phyloP scores from a whole-genome alignment of 1,284 basidiomycete species.

The Leccinum colubrinum region DNA sequence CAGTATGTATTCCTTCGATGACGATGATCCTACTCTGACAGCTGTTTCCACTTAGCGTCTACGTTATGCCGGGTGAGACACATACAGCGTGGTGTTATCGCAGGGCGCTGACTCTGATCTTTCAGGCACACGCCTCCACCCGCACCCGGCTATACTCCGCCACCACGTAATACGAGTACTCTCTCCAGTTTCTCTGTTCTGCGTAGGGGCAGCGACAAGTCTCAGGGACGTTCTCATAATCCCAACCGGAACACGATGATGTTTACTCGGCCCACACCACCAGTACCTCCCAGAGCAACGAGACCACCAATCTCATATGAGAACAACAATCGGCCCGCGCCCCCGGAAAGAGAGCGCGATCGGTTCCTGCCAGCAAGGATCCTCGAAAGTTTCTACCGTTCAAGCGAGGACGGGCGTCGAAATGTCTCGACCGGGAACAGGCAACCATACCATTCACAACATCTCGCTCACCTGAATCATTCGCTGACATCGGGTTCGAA shows the following conservation, averaged over 20 bases:
- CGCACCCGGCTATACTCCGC: constrained; percentile 28
- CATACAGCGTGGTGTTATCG: background rate
- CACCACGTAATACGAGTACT: constrained; percentile 17
- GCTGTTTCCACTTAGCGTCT: constrained; percentile 16
- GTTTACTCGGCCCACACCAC: constrained; percentile 11
- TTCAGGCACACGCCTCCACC: constrained; percentile 27
- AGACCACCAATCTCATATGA: constrained; percentile 15
- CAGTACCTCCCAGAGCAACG: constrained; percentile 7
- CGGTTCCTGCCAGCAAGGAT: constrained; percentile 24
- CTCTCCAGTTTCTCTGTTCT: constrained; percentile 18
- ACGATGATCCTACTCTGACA: constrained; percentile 8
- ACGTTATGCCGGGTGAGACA: constrained; percentile 25
- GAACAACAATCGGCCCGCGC: constrained; percentile 10
- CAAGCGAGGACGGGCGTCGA: constrained; percentile 24
- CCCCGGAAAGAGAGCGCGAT: constrained; percentile 26
- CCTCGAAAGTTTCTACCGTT: constrained; percentile 25
- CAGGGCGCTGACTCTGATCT: constrained; percentile 6
- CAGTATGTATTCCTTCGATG: constrained; percentile 9
- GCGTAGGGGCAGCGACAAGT: constrained; percentile 17
- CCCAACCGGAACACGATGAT: constrained; percentile 14
- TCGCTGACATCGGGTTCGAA: background rate
- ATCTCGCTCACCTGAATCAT: constrained; percentile 7
- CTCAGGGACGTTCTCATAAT: constrained; percentile 10
- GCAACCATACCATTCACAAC: constrained; percentile 10
- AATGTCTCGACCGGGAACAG: constrained; percentile 8